Base-by-base conservation (phyloP, 2,329 filamentous ascomycete genomes). In the Calycina herbarum region DNA sequence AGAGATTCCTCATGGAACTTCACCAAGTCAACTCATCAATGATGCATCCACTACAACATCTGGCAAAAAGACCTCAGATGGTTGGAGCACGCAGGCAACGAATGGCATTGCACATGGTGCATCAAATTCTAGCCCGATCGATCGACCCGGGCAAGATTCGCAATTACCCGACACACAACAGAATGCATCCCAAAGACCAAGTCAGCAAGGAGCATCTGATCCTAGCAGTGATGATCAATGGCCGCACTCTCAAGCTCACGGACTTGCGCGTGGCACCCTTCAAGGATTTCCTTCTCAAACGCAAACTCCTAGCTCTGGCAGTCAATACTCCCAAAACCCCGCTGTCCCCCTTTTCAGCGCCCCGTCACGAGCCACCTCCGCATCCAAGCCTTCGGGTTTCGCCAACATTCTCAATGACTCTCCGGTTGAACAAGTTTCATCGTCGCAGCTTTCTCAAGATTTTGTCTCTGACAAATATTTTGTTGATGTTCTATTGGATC, bases 1-100 rank as follows among this genome's bases (percentile, higher is more conserved):
- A 17, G 79, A 84, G 24, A 77, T 89, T 2, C 85, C 86, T 0
- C 78, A 82, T 0, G 86, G 85, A 3, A 79, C 86, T 62, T 86
- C 85, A 4, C 86, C 86, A 15, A 86, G 84, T 31, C 84, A 83
- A 13, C 77, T 85, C 66, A 80, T 89, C 62, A 97, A 98, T 73
- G 93, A 96, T 73, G 94, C 93, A 1, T 96, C 93, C 1, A 96
- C 94, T 0, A 97, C 94, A 1, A 88, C 88, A 27, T 90, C 86
- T 3, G 87, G 88, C n/a, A 95, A 96, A 78, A 94, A 91, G 1
- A 92, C 91, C 0, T 88, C 86, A 0, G 87, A 85, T 2, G 84
- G 86, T 69, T 84, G 85, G 76, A 89, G 89, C 75, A 92, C 90
- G 0, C 90, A 94, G 75, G 83, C 85, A 66, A 91, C 89, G 2